Evolutionary conservation across 768 basidiomycete genomes (phyloP), one percentile per base, ranked within the genome.

Genomic region (Mrakia blollopis): DNA sequence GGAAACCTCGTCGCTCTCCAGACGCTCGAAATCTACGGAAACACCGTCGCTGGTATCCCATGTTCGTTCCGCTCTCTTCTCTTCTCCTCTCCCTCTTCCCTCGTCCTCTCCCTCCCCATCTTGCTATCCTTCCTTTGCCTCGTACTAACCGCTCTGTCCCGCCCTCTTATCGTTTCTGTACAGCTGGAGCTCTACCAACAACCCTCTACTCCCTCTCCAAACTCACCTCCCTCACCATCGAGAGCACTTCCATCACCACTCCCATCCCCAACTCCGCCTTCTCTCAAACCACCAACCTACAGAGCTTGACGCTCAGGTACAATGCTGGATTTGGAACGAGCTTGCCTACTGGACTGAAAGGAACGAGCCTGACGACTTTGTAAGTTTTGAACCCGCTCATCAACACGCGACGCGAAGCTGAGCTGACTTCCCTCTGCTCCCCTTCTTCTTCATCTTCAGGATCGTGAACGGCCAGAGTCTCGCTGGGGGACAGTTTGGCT

Each of bases 391-490:
- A 21, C 5, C 30, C 37, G 21, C 32, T 18, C 14, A 1, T 65
- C 63, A 21, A 63, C 14, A 8, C 32, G 32, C n/a, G 41, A n/a
- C 67, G n/a, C 47, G 47, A 4, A 50, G 18, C 47, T 2, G 21
- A 62, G 61, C n/a, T 62, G 61, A 39, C n/a, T 62, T 62, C 61
- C 32, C 32, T 35, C 16, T 50, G 3, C 47, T 50, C 13, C 18
- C 63, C 25, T 65, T 39, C 21, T 11, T 37, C n/a, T 30, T 28
- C 16, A 9, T 37, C 28, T 3, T n/a, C 72, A 83, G 82, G 3
- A 81, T 80, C 67, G 81, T 82, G 9, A 83, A 82, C 8, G 83
- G 82, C 1, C 84, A 84, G 73, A 77, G 80, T 1, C 62, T 84
- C 25, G 72, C 73, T 25, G 81, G 79, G 52, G 77, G 79, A 25